phyloP scores from a whole-genome alignment of 805 yeast genomes.

The Zygosaccharomyces lentus region DNA sequence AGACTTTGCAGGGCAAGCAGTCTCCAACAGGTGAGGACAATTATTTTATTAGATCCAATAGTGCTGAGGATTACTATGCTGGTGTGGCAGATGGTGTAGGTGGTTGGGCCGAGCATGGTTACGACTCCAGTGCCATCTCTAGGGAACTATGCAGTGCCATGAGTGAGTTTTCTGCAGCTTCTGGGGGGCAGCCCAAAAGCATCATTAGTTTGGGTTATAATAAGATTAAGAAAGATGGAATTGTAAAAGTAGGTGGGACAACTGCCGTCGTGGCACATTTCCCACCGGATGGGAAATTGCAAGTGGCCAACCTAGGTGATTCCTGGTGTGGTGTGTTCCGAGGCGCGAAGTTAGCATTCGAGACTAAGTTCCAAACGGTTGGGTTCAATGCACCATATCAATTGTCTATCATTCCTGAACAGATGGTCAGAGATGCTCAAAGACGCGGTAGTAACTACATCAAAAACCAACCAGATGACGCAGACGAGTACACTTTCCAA shows the following conservation, averaged over 20 bases:
- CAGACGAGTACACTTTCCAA: constrained; percentile 64
- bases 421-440: constrained; percentile 50
- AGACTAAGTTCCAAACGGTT: constrained; percentile 76
- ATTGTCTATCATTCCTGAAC: constrained; percentile 74
- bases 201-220: constrained; percentile 56
- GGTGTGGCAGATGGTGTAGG: constrained; percentile 98
- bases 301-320: constrained; percentile 84
- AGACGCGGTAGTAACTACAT: constrained; percentile 58
- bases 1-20: constrained; percentile 32
- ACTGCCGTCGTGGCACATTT: constrained; percentile 84
- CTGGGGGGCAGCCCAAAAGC: constrained; percentile 38
- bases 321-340: constrained; percentile 91
- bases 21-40: constrained; percentile 81
- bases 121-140: constrained; percentile 82
- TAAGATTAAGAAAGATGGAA: constrained; percentile 47
- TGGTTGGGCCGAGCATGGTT: constrained; percentile 92
- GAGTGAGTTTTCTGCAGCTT: constrained; percentile 30
- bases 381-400: constrained; percentile 92
- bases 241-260: constrained; percentile 86
- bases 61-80: constrained; percentile 41
- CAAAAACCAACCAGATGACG: constrained; percentile 62
- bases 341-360: constrained; percentile 51
- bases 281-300: constrained; percentile 47
- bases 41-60: constrained; percentile 46
- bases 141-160: constrained; percentile 67